Base-by-base conservation (phyloP, 768 basidiomycete genomes). In the Strobilomyces echinocephalus region DNA sequence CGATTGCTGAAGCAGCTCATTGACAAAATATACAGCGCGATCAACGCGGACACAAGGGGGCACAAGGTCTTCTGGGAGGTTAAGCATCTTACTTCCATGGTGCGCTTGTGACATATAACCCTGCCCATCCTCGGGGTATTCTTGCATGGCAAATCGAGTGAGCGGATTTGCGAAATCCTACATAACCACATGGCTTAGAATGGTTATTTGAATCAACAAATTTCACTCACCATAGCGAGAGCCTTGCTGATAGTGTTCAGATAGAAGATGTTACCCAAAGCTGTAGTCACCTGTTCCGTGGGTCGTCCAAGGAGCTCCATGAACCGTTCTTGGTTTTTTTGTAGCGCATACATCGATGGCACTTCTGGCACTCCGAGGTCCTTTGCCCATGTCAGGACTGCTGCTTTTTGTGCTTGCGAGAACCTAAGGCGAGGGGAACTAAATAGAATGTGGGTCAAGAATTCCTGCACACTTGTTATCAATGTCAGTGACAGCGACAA, bases 71-170 rank as follows among this genome's bases (percentile, higher is more conserved):
- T 69, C 55, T 2, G 63, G 68, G 16, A 67, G 61, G 0, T 55
- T 28, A 2, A 70, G 54, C 69, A 70, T 70, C 28, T 73, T 72
- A 0, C 26, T 49, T 3, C 62, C 61, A 39, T 72, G 61, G 46
- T 62, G 64, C 0, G 66, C 59, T 45, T 72, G 58, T 0, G 53
- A 63, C 51, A 70, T 63, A 15, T 14, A 2, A 14, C 47, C 50
- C 8, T 53, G 50, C 4, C 56, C 52, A 28, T 69, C 65, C 45
- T 67, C 60, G 1, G 69, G 65, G 41, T 70, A 72, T 20, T 63
- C 60, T 43, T 58, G 59, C 58, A 72, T 67, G 3, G 56, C 21
- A 10, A 55, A 55, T 1, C 46, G 55, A 1, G 55, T 63, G 2
- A 63, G 42, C 0, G 63, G 64, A 50, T 72, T 66, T 1, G 64